Evolutionary conservation across 2,329 filamentous ascomycete genomes (phyloP).

Genomic region (Pezicula rhizophila): DNA sequence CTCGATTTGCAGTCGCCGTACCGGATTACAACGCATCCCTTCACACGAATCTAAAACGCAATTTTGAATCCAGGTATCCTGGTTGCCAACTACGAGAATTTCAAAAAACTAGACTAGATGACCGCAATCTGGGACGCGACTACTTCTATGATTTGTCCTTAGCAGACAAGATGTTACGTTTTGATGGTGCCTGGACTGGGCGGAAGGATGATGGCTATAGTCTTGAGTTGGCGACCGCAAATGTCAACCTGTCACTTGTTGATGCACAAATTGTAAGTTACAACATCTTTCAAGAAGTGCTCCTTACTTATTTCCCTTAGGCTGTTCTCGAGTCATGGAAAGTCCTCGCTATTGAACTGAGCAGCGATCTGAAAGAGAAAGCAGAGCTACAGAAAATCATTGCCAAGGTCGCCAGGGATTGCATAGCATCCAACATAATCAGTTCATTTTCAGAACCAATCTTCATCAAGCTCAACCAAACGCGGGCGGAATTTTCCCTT

Average conservation of each 20-base stretch:
- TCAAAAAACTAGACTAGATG: slow-evolving; percentile 65
- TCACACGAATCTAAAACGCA: slow-evolving; percentile 77
- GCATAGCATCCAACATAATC: slow-evolving; percentile 70
- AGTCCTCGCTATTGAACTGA: slow-evolving; percentile 77
- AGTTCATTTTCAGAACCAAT: slow-evolving; percentile 69
- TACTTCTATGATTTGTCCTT: slow-evolving; percentile 82
- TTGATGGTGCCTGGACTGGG: slow-evolving; percentile 73
- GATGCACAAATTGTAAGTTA: slow-evolving; percentile 77
- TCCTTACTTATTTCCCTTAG: slow-evolving; percentile 36
- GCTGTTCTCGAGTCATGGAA: slow-evolving; percentile 86
- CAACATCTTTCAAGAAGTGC: neutral
- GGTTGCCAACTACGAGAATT: slow-evolving; percentile 71
- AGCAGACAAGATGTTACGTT: slow-evolving; percentile 68
- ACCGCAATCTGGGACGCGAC: slow-evolving; percentile 60
- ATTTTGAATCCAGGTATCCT: slow-evolving; percentile 73
- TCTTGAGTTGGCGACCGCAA: slow-evolving; percentile 78
- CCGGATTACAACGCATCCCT: slow-evolving; percentile 81
- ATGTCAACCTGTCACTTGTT: slow-evolving; percentile 84
- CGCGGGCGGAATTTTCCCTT: slow-evolving; percentile 74
- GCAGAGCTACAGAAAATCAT: slow-evolving; percentile 19
- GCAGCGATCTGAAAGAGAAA: slow-evolving; percentile 39
- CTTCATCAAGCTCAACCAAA: slow-evolving; percentile 72
- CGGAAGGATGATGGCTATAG: slow-evolving; percentile 66
- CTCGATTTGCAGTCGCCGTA: slow-evolving; percentile 72
- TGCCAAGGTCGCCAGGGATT: slow-evolving; percentile 68